These are phyloP conservation scores for Penicillium sp. DNA, from an alignment of 2,329 filamentous ascomycete genomes.

Conservation along the genomic window DNA sequence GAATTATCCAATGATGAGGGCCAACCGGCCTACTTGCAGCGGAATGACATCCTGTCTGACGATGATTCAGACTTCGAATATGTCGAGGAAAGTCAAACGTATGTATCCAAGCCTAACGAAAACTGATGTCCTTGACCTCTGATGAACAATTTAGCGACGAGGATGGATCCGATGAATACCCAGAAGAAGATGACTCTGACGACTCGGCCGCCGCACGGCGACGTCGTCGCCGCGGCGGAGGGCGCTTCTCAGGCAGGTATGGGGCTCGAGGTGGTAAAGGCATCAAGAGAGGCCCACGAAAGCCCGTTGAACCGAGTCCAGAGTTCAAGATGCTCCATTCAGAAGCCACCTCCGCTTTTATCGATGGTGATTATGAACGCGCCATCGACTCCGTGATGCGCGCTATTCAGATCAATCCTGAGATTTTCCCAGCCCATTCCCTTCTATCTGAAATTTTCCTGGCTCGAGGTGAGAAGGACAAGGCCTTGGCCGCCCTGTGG, in stretches of 20 bases:
- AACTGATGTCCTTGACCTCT: conserved; percentile 2
- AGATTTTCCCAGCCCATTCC: conserved; percentile 65
- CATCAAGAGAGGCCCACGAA: conserved; percentile 51
- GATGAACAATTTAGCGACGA: conserved; percentile 28
- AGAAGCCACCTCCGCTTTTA: conserved; percentile 53
- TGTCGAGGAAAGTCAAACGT: conserved; percentile 34
- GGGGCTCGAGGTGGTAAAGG: conserved; percentile 50
- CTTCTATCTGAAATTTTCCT: conserved; percentile 64
- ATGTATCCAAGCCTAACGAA: conserved; percentile 8
- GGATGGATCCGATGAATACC: conserved; percentile 25
- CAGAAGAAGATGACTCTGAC: conserved; percentile 26
- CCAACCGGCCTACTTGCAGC: conserved; percentile 1
- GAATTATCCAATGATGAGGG: no score
- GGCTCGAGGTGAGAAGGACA: conserved; percentile 59
- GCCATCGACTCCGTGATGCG: conserved; percentile 49
- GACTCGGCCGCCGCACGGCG: conserved; percentile 30
- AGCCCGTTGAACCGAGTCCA: conserved; percentile 51
- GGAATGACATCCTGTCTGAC: conserved; percentile 16
- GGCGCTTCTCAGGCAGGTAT: conserved; percentile 41
- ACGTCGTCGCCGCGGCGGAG: conserved; percentile 36
- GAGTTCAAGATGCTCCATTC: conserved; percentile 55
- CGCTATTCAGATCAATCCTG: conserved; percentile 62
- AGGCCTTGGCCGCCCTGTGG: conserved; percentile 61
- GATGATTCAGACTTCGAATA: conserved; percentile 33
- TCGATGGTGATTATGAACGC: conserved; percentile 51